Base-by-base conservation (phyloP, 306 rosid genomes). In the Bauhinia variegata region DNA sequence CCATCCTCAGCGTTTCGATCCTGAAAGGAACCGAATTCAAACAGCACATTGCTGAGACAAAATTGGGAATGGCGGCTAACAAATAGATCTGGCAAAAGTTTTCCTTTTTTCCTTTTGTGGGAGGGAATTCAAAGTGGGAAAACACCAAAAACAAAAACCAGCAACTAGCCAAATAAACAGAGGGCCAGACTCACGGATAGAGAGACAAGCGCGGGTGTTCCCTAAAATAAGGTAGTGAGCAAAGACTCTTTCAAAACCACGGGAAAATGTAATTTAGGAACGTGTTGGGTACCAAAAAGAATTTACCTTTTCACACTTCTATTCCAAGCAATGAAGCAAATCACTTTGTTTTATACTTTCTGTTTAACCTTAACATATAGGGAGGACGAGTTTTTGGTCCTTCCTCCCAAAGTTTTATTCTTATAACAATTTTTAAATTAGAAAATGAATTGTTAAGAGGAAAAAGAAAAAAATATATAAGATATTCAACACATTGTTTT, bases 201-300 rank as follows among this genome's bases (percentile, higher is more conserved):
- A 60, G 55, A 16, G 55, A 60, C 18, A 71, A 71, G 37, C 57
- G 72, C 72, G 50, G 71, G 83, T 67, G 43, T 75, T 59, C 60
- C 63, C 60, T 36, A 30, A 47, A 63, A 48, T 68, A 16, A 38
- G 67, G 83, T 31, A 72, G n/a, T n/a, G 47, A 42, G 10, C 39
- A 66, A 23, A 61, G 51, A 72, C 9, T 23, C 12, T 52, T 19
- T 53, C 8, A 23, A 23, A 23, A 31, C 2, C 4, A 30, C 41
- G 7, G 36, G 60, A 57, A 63, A 55, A 31, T 68, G 44, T 7
- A 50, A 4, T 53, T 50, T 13, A 4, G 46, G 8, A 58, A 47
- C 13, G 7, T 71, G 17, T 11, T 19, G 50, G 47, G 10, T 15
- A n/a, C n/a, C 28, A 47, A 36, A 36, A 8, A 36, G 9, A 34